phyloP scores from a whole-genome alignment of 2,329 filamentous ascomycete genomes.

The Esteya vermicola region DNA sequence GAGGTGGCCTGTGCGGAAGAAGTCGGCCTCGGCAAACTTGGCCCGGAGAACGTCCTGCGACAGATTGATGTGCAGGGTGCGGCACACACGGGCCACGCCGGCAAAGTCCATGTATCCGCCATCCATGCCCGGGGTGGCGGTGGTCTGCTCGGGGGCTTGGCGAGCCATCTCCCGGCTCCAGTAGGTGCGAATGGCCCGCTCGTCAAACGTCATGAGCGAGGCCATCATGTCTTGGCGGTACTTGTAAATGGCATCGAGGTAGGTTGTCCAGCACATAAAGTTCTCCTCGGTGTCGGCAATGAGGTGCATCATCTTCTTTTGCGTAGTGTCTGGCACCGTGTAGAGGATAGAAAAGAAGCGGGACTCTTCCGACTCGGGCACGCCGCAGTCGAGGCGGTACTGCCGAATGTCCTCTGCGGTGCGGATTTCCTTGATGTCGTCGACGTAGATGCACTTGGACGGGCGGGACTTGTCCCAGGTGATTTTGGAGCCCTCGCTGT shows the following conservation, averaged over 20 bases:
- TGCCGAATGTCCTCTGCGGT: slow-evolving; percentile 73
- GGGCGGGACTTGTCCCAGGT: slow-evolving; percentile 71
- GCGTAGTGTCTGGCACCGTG: slow-evolving; percentile 61
- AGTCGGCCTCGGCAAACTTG: slow-evolving; percentile 62
- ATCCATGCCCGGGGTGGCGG: slow-evolving; percentile 29
- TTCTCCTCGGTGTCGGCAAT: slow-evolving; percentile 61
- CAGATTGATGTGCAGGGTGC: slow-evolving; percentile 83
- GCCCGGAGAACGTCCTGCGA: slow-evolving; percentile 57
- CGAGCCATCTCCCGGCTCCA: slow-evolving; percentile 77
- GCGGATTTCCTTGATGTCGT: slow-evolving; percentile 86
- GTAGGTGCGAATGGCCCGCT: slow-evolving; percentile 67
- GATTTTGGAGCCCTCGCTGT: slow-evolving; percentile 73
- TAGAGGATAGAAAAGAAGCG: slow-evolving; percentile 89
- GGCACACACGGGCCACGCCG: slow-evolving; percentile 72
- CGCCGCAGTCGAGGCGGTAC: slow-evolving; percentile 70
- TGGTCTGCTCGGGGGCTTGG: slow-evolving; percentile 27
- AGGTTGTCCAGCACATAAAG: slow-evolving; percentile 68
- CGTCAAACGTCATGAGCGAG: slow-evolving; percentile 71
- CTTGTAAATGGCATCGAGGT: slow-evolving; percentile 69
- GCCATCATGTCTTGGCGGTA: slow-evolving; percentile 85
- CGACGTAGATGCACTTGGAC: slow-evolving; percentile 79
- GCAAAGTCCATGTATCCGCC: slow-evolving; percentile 62
- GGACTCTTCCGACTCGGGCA: slow-evolving; percentile 51
- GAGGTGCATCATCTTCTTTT: slow-evolving; percentile 78
- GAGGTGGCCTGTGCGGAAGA: slow-evolving; percentile 48